These are phyloP conservation scores for Carex pumila DNA, from an alignment of 176 grass and related monocot species.

Conservation along the genomic window DNA sequence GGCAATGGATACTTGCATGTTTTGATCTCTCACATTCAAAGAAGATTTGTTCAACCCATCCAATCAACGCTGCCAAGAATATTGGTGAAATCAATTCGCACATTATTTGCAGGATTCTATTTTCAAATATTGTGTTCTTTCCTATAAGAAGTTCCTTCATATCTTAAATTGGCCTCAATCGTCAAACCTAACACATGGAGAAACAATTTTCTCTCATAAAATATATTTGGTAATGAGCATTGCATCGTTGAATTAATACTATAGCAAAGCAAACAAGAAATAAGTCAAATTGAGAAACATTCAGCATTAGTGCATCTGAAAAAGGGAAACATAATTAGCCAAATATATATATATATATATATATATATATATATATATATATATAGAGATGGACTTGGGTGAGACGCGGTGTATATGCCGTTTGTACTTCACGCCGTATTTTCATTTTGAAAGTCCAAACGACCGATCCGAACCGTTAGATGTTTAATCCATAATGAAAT, in stretches of 20 bases:
- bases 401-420: too few species aligned
- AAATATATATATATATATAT: too few species aligned
- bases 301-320: background rate
- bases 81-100: too few species aligned
- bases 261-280: background rate
- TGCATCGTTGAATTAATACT: background rate
- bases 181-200: background rate
- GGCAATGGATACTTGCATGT: background rate
- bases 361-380: too few species aligned
- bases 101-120: too few species aligned
- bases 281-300: background rate
- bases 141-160: background rate
- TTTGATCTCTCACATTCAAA: background rate
- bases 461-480: too few species aligned
- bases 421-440: too few species aligned
- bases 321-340: background rate
- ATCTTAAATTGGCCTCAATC: background rate
- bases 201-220: background rate
- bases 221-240: background rate
- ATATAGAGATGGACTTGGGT: too few species aligned
- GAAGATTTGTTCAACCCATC: background rate
- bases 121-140: too few species aligned
- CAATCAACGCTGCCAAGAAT: background rate
- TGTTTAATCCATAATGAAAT: too few species aligned
- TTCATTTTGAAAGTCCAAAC: too few species aligned